Percentiles rank a stretch among this genome's conserved stretches.
These are phyloP conservation scores for Aaosphaeria arxii DNA, from an alignment of 2,329 filamentous ascomycete genomes.

Conservation along the genomic window DNA sequence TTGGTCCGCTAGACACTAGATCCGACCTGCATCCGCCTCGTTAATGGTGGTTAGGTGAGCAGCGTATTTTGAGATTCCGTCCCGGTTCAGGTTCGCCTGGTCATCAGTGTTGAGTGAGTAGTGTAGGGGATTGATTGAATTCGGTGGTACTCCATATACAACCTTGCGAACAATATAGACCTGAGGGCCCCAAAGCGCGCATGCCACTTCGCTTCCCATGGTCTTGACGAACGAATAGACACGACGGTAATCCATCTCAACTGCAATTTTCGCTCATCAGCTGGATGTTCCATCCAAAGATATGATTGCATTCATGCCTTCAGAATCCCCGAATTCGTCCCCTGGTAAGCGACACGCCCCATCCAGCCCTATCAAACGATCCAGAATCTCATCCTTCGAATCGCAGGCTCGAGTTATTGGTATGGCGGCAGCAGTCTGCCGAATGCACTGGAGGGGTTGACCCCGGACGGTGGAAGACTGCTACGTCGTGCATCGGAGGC, in stretches of 20 bases:
- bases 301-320: constrained; percentile 38
- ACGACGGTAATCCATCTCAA: constrained; percentile 15
- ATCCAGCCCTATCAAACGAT: not conserved
- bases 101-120: constrained; percentile 1
- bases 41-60: constrained; percentile 26
- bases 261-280: constrained; percentile 19
- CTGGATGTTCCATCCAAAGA: constrained; percentile 14
- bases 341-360: constrained; percentile 18
- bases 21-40: constrained; percentile 26
- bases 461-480: constrained; percentile 21
- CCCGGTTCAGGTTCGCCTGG: constrained; percentile 21
- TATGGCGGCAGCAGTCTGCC: constrained; percentile 34
- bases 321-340: constrained; percentile 30
- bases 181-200: constrained; percentile 27
- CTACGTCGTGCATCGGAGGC: constrained; percentile 33
- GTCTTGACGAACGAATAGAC: constrained; percentile 17
- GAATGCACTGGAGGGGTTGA: constrained; percentile 22
- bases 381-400: not conserved
- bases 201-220: constrained; percentile 23
- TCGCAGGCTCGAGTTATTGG: constrained; percentile 13
- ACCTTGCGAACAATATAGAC: constrained; percentile 25
- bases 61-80: constrained; percentile 30
- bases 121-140: no score
- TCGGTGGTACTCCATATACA: no score
- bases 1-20: constrained; percentile 33